Conservation (phyloP, 2,329 filamentous ascomycete species). For the Fusarium sp. region DNA sequence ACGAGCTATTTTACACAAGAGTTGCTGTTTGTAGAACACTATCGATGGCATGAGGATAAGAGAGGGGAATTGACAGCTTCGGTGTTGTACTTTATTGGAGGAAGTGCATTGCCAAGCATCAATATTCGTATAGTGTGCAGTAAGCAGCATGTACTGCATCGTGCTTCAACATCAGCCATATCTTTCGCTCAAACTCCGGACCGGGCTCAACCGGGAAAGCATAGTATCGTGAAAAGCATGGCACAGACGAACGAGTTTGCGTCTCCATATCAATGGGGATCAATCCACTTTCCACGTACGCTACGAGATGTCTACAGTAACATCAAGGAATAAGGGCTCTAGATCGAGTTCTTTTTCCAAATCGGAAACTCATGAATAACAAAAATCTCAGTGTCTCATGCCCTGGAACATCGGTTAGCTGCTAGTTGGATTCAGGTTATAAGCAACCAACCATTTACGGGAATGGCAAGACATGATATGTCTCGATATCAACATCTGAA, state of each 20-base stretch:
- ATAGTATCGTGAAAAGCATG: constrained; percentile 24
- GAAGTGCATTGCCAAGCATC: constrained; percentile 8
- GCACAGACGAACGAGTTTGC: constrained; percentile 12
- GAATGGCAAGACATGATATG: constrained; percentile 10
- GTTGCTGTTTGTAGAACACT: neutral
- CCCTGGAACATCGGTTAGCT: constrained; percentile 15
- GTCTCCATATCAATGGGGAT: constrained; percentile 19
- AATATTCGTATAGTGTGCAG: constrained; percentile 19
- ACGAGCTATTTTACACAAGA: constrained; percentile 10
- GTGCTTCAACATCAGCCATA: constrained; percentile 25
- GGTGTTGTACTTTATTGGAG: neutral
- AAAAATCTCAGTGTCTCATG: constrained; percentile 19
- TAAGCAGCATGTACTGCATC: constrained; percentile 6
- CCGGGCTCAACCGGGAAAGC: constrained; percentile 21
- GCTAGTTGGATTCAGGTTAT: neutral
- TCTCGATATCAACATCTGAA: constrained; percentile 11
- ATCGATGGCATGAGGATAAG: neutral
- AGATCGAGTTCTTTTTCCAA: constrained; percentile 26
- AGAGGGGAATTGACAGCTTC: constrained; percentile 4
- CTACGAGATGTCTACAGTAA: constrained; percentile 15
- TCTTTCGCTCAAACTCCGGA: constrained; percentile 28
- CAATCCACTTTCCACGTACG: constrained; percentile 30
- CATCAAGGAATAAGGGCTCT: constrained; percentile 30
- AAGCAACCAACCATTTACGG: constrained; percentile 14
- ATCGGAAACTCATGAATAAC: constrained; percentile 20